Base-by-base conservation (phyloP, 73 alveolate genomes). In the Paraurostyla sp. region DNA sequence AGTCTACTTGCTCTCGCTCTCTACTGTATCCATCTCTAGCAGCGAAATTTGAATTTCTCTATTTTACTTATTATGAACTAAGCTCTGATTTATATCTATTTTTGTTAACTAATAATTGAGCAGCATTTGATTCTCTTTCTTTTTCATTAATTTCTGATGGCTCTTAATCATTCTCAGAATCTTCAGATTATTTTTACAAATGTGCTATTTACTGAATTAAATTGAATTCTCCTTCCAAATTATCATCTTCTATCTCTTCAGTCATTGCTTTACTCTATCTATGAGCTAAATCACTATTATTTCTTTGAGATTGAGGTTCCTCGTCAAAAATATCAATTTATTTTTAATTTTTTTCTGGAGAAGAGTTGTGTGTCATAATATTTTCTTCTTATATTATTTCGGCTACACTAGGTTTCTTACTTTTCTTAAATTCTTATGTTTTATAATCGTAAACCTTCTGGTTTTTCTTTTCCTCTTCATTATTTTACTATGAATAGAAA, bases 321-420 rank as follows among this genome's bases (percentile, higher is more conserved):
- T 18, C 36, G 25, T 38, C 42, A 38, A 65, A 65, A 6, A 65
- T 25, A 18, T 20, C 82, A 38, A 4, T 20, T 4, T 18, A 18
- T 32, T 40, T 65, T 11, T 56, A 30, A 38, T 65, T 65, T 30
- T 65, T 65, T 38, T 65, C 82, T 7, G 82, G 82, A 13, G 82
- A 65, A 16, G 82, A 65, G 41, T 65, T 65, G 40, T 18, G 50
- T 2, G 82, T 65, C 13, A 40, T 58, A 65, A 7, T 9, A 40
- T 65, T 65, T 65, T 65, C 82, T 22, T 65, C 82, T 9, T 38
- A 6, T 38, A 65, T 65, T 15, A 65, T 38, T 6, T 65, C 82
- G 41, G 56, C 2, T 38, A 65, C 58, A 65, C 33, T 65, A 2
- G 40, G 58, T 36, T 65, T 7, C 41, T 65, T 65, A 38, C 22